Percentiles rank a stretch among this genome's conserved stretches.
Evolutionary conservation across 78 protist species (phyloP).

Genomic region (Emiliania huxleyi): DNA sequence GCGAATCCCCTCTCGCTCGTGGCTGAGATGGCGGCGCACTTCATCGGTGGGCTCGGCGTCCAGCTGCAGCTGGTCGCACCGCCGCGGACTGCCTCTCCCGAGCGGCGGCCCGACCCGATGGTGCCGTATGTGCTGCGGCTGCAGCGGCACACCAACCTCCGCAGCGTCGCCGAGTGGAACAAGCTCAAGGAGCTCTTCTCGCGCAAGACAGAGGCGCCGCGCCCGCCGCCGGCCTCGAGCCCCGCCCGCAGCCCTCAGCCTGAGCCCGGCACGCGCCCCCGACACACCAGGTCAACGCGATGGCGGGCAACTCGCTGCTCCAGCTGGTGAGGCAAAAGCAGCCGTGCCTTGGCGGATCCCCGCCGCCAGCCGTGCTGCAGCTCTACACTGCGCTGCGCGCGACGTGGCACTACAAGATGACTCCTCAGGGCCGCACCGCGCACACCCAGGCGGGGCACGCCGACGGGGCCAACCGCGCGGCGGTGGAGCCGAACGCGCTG

Average conservation of each 20-base stretch:
- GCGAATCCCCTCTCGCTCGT: background rate
- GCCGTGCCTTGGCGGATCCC: background rate
- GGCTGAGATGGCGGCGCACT: background rate
- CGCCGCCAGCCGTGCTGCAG: background rate
- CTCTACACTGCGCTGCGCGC: slow-evolving; percentile 4
- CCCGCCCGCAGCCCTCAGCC: background rate
- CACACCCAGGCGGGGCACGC: background rate
- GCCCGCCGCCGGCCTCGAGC: background rate
- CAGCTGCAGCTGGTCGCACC: background rate
- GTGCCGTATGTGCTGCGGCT: background rate
- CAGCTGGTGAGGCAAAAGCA: background rate
- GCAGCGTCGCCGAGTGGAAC: background rate
- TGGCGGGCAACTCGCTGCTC: background rate
- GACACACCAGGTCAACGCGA: background rate
- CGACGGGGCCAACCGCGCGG: background rate
- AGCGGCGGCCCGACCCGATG: background rate
- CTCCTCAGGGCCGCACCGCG: background rate
- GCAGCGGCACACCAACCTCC: background rate
- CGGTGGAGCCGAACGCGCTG: background rate
- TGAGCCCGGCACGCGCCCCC: background rate
- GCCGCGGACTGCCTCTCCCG: background rate
- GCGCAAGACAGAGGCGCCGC: background rate
- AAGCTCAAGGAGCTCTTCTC: background rate
- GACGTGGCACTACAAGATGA: background rate
- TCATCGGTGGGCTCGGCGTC: background rate